A percentile compares a stretch with the other conserved stretches of the same genome.
Conservation (phyloP, 768 basidiomycete genomes). For the Hydnum rufescens region DNA sequence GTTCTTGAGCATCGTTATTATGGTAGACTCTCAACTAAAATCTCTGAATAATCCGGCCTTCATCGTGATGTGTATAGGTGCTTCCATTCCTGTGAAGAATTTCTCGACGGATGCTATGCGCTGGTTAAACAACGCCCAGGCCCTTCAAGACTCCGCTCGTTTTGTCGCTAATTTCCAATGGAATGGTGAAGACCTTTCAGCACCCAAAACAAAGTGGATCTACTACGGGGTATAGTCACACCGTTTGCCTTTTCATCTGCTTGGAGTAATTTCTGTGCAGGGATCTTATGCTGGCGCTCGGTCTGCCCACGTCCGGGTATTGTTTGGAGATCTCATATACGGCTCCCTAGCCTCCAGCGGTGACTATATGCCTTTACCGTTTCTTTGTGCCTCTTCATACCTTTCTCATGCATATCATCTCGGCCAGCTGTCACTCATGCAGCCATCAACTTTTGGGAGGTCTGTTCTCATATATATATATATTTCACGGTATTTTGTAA, state of each 20-base stretch:
- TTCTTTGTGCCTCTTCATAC: background rate
- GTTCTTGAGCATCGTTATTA: constrained; percentile 91
- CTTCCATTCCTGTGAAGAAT: constrained; percentile 55
- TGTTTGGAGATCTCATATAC: constrained; percentile 76
- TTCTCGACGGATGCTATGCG: constrained; percentile 69
- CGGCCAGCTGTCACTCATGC: constrained; percentile 66
- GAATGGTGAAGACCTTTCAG: constrained; percentile 52
- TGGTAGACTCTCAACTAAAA: constrained; percentile 23
- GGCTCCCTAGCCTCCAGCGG: constrained; percentile 82
- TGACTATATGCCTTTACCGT: constrained; percentile 2
- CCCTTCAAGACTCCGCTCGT: constrained; percentile 77
- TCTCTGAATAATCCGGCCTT: background rate
- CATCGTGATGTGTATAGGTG: constrained; percentile 23
- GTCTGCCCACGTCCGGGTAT: constrained; percentile 72
- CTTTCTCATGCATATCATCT: constrained; percentile 1
- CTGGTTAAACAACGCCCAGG: constrained; percentile 78
- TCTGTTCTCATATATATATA: background rate
- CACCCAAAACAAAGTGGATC: constrained; percentile 65
- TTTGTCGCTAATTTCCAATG: constrained; percentile 73
- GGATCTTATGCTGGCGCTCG: constrained; percentile 88
- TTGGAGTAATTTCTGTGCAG: constrained; percentile 17
- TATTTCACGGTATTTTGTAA: background rate
- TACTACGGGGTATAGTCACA: constrained; percentile 61
- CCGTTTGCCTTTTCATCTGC: background rate
- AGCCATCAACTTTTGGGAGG: constrained; percentile 53